Base-by-base conservation (phyloP, 2,329 filamentous ascomycete genomes). In the Fusarium chuoi region DNA sequence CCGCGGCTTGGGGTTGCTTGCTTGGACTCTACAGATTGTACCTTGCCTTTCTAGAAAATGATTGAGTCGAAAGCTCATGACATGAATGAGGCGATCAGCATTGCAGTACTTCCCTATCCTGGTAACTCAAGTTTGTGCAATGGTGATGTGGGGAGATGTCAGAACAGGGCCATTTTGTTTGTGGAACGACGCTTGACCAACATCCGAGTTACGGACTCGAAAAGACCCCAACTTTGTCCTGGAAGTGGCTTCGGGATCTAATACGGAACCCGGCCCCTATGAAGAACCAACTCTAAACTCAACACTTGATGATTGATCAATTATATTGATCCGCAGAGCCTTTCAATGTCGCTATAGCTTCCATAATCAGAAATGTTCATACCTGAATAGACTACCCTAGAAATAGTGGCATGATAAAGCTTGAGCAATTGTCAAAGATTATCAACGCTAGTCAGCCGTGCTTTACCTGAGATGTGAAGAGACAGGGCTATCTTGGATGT, bases 241-340 rank as follows among this genome's bases (percentile, higher is more conserved):
- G n/a, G 36, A 38, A 42, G 59, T 70, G 41, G 66, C 66, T 70
- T 70, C 67, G 52, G 66, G 66, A 65, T 42, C 46, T 70, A 70
- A 48, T 54, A 70, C 15, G 65, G 45, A 49, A 7, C 26, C 42
- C 49, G 57, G 57, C 11, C 41, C 26, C 26, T 24, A 33, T 18
- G 18, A 48, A 35, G 6, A 26, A 6, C 17, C 26, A 48, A 36
- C 17, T 7, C 26, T n/a, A 22, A 33, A 24, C 15, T 20, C 45
- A 41, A 11, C 22, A 60, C 12, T 18, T 13, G 9, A 30, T 30
- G 20, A 20, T 22, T 13, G 9, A 30, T 30, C n/a, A 20, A 11
- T 15, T 22, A 22, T 12, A 18, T 33, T 26, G 12, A 11, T 15
- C 17, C 4, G 13, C 36, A 45, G 18, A 42, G n/a, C 38, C 26